Base-by-base conservation (phyloP, 306 rosid genomes). In the Lagenaria siceraria region DNA sequence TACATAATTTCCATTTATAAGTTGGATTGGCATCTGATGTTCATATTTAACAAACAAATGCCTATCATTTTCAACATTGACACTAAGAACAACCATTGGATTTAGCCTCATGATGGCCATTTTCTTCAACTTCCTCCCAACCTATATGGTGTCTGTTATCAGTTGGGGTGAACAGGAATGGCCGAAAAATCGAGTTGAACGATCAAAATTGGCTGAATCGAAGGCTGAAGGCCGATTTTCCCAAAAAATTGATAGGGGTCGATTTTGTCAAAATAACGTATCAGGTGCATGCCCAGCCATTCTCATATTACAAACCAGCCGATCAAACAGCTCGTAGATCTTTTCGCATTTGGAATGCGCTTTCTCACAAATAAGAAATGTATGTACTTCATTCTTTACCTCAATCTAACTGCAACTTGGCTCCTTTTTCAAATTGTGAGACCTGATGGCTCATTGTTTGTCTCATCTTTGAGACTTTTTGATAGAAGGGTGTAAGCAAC, bases 401-500 rank as follows among this genome's bases (percentile, higher is more conserved):
- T 93, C 97, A 78, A 93, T 88, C 98, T 96, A 93, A 80, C 98
- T 93, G 64, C 98, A 93, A 79, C 93, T 94, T 0, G 98, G 97
- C 73, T 93, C 97, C 81, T 93, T 93, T 83, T 88, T 91, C 54
- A 91, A 76, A 66, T 74, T 82, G 74, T 77, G 51, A 56, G 73
- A 76, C 87, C 84, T 88, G 90, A n/a, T n/a, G n/a, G n/a, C n/a
- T n/a, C n/a, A n/a, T 93, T 52, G 84, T 81, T 83, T 82, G 46
- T 82, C 96, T 87, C 73, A 88, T 86, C 82, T 82, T 80, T 0
- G 96, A 86, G 15, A 91, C 93, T 83, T 89, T 89, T 86, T n/a
- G 98, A 88, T 64, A 91, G 60, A 75, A 93, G 90, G 75, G 91
- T 83, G 74, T 82, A 93, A 4, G 92, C 89, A 76, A 96, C 80